Conservation (phyloP, 805 yeast species). For the Danielozyma ontarioensis region DNA sequence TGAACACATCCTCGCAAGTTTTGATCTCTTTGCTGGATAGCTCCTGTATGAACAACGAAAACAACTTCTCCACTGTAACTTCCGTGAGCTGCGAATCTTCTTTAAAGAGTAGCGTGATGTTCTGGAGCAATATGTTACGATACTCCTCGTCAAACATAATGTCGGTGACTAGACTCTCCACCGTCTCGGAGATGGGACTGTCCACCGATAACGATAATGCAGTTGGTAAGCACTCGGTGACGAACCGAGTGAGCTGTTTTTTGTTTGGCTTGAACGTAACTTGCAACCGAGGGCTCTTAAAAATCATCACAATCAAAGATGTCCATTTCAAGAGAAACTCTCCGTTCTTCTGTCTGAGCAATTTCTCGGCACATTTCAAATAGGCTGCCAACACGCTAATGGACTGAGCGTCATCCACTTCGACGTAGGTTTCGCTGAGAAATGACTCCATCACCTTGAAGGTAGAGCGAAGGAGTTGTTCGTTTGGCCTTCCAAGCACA, state of each 20-base stretch:
- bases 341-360: background rate
- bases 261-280: conserved; percentile 22
- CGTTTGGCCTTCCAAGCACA: conserved; percentile 3
- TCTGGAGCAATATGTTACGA: conserved; percentile 16
- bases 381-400: conserved; percentile 21
- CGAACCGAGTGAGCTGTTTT: conserved; percentile 23
- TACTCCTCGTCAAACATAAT: conserved; percentile 11
- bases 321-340: conserved; percentile 17
- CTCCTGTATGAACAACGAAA: conserved; percentile 20
- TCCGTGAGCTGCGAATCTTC: conserved; percentile 5
- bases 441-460: conserved; percentile 15
- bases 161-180: conserved; percentile 4
- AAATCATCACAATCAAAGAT: conserved; percentile 15
- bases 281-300: conserved; percentile 16
- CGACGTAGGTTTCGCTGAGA: conserved; percentile 19
- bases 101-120: conserved; percentile 25
- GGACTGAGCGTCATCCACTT: conserved; percentile 26
- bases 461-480: conserved; percentile 12
- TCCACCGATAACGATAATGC: too few relatives aligned
- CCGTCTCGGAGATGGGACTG: too few relatives aligned
- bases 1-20: conserved; percentile 45
- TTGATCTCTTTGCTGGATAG: conserved; percentile 28
- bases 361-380: conserved; percentile 2
- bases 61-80: conserved; percentile 14
- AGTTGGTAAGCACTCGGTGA: conserved; percentile 17